Evolutionary conservation across 2,329 filamentous ascomycete genomes (phyloP).

Genomic region (Exophiala viscosa): DNA sequence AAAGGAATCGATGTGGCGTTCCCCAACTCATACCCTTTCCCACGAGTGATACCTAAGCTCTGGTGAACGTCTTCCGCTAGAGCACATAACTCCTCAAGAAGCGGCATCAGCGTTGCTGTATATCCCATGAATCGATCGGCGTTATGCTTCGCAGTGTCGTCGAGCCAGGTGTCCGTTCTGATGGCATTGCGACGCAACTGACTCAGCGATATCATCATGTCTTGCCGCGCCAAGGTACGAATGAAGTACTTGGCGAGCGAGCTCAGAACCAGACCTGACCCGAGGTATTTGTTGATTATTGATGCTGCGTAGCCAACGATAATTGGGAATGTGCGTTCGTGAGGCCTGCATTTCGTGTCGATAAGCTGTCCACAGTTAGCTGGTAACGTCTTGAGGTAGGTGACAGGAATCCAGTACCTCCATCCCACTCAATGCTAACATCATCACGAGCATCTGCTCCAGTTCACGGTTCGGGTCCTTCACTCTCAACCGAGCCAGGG

Average conservation of each 20-base stretch:
- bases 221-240: conserved; percentile 33
- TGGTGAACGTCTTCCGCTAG: conserved; percentile 31
- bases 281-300: conserved; percentile 28
- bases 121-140: conserved; percentile 35
- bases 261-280: conserved; percentile 26
- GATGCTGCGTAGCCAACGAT: conserved; percentile 17
- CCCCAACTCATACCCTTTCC: too few species aligned
- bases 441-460: conserved; percentile 31
- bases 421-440: conserved; percentile 32
- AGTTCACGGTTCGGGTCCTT: conserved; percentile 28
- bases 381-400: neutral
- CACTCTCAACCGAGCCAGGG: conserved; percentile 29
- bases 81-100: conserved; percentile 30
- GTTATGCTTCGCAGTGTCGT: conserved; percentile 22
- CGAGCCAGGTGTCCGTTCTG: conserved; percentile 30
- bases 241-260: conserved; percentile 34
- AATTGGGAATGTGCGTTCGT: conserved; percentile 26
- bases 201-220: conserved; percentile 32
- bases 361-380: conserved; percentile 18
- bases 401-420: conserved; percentile 27
- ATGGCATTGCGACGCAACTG: conserved; percentile 28
- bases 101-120: conserved; percentile 32
- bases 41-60: too few species aligned
- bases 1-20: too few species aligned
- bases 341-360: conserved; percentile 28